Conservation (phyloP, 1,284 basidiomycete genomes). For the Coniophora puteana region DNA sequence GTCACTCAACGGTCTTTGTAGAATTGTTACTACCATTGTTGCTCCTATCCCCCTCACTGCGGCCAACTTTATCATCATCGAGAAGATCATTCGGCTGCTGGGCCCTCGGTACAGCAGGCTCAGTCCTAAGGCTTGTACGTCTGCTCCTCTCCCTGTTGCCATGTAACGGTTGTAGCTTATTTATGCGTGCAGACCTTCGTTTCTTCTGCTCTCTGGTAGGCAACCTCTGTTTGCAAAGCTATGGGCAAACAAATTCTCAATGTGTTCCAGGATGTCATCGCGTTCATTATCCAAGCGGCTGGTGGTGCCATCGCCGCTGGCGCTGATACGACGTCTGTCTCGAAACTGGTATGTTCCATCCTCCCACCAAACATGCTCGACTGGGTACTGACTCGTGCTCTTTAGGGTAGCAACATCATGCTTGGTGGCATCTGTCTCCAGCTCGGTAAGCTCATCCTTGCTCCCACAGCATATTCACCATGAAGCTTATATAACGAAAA, state of each 20-base stretch:
- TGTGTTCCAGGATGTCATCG: slow-evolving; percentile 30
- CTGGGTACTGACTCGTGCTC: too few relatives aligned
- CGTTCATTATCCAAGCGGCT: slow-evolving; percentile 38
- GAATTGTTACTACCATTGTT: slow-evolving; percentile 38
- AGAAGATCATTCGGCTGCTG: slow-evolving; percentile 34
- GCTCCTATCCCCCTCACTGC: slow-evolving; percentile 45
- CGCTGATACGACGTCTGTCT: slow-evolving; percentile 14
- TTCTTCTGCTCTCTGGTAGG: slow-evolving; percentile 31
- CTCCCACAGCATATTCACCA: background rate
- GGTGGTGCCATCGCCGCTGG: slow-evolving; percentile 37
- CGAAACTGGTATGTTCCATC: too few relatives aligned
- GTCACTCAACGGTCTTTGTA: slow-evolving; percentile 10
- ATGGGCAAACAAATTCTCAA: background rate
- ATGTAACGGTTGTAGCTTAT: background rate
- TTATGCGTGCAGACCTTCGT: slow-evolving; percentile 32
- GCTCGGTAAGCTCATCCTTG: background rate
- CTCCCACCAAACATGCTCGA: too few relatives aligned
- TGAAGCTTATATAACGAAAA: background rate
- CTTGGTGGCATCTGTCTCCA: slow-evolving; percentile 29
- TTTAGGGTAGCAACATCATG: slow-evolving; percentile 30
- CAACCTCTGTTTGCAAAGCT: background rate
- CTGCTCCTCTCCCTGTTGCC: slow-evolving; percentile 4
- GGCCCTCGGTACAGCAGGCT: slow-evolving; percentile 39
- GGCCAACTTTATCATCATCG: slow-evolving; percentile 46
- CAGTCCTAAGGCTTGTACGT: slow-evolving; percentile 22